phyloP scores from a whole-genome alignment of 1,284 basidiomycete genomes.

The Cutaneotrichosporon sp. region DNA sequence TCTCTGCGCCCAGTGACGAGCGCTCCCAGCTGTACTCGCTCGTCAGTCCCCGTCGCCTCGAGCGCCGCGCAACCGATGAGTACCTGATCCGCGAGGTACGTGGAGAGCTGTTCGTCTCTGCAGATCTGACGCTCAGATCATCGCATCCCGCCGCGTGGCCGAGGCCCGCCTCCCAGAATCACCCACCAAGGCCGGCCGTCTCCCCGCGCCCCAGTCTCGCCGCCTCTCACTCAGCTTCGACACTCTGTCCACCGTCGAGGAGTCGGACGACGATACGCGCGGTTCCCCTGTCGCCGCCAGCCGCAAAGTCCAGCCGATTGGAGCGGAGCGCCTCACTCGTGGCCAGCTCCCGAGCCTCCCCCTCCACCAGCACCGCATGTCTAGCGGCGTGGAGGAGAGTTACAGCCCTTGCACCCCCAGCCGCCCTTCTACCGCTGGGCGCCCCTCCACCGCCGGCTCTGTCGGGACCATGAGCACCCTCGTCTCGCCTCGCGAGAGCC shows the following conservation, averaged over 20 bases:
- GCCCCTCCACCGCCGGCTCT: background rate
- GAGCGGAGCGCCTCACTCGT: constrained; percentile 8
- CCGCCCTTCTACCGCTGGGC: background rate
- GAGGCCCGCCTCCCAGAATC: background rate
- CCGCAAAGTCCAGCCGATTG: constrained; percentile 14
- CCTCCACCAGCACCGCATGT: background rate
- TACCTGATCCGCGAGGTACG: background rate
- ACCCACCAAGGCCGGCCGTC: background rate
- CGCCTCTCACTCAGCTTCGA: background rate
- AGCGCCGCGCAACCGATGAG: background rate
- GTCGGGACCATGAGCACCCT: background rate
- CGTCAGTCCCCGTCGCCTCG: background rate
- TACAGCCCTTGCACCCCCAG: background rate
- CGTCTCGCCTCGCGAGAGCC: background rate
- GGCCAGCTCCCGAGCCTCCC: background rate
- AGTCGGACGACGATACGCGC: constrained; percentile 8
- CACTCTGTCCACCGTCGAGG: constrained; percentile 11
- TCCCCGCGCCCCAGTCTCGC: background rate
- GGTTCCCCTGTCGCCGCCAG: background rate
- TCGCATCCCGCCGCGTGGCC: background rate
- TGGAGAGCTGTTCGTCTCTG: background rate
- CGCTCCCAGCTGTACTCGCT: background rate
- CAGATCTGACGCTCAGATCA: background rate
- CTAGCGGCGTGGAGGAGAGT: background rate
- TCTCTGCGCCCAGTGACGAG: background rate